Evolutionary conservation across 306 rosid genomes (phyloP), one percentile per base, ranked within the genome.

Genomic region (Casuarina equisetifolia): DNA sequence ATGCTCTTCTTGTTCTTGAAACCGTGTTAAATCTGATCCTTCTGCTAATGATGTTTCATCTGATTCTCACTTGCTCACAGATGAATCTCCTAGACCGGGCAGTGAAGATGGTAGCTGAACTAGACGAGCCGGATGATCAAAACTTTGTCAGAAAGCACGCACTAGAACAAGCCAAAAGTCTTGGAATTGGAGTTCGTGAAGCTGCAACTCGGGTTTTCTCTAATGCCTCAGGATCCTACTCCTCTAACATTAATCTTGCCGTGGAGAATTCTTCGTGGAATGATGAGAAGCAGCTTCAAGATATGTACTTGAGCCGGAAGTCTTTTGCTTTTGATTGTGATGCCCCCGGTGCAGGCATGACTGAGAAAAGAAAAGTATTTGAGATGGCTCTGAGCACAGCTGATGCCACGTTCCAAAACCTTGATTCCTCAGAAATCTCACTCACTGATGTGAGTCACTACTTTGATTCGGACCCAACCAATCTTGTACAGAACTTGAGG

Each of bases 311-410:
- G 71, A 95, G 99, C 87, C 82, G 98, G 74, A 95, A 95, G 81
- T 91, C 99, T 4, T 95, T 95, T 70, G 97, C 99, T 50, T 95
- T 95, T 46, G 96, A 95, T 74, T 77, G 85, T 38, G 99, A 95
- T 77, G 94, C 99, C 66, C 97, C 97, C 53, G 99, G 99, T 40
- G 90, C 45, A 12, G 99, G 99, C 83, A 95, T 95, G 99, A 81
- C 86, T 19, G 99, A 92, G 80, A 95, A 95, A 40, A 87, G 97
- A 57, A 81, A 95, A 77, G 98, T 95, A 62, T 95, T 95, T 25
- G 99, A 95, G 91, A 92, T 95, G 99, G 99, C 98, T 74, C 84
- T 95, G 57, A 92, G 97, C 90, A 95, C 99, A 52, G 99, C 98
- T 45, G 99, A 92, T 0, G 98, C 99, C 73, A 95, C 99, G n/a